phyloP scores from a whole-genome alignment of 495 filamentous ascomycete species.

The Penicillium steckii region DNA sequence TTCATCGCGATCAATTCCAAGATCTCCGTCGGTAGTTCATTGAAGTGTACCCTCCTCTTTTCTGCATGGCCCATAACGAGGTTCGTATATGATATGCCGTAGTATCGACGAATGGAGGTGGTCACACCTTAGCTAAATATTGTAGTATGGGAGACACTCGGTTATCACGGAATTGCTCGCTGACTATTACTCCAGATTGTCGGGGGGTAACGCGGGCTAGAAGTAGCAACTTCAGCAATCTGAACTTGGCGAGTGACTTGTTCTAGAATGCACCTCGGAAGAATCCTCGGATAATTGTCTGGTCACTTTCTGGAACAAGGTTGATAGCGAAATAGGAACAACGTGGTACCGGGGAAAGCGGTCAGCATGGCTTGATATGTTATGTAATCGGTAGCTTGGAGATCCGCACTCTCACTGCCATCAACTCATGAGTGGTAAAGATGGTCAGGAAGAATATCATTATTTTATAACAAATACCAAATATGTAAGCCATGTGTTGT shows the following conservation, averaged over 20 bases:
- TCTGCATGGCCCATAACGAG: background rate
- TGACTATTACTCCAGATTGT: background rate
- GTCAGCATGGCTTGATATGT: too few relatives aligned
- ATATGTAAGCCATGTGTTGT: too few relatives aligned
- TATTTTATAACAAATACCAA: too few relatives aligned
- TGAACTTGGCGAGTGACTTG: background rate
- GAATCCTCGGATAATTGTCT: too few relatives aligned
- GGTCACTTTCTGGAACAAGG: too few relatives aligned
- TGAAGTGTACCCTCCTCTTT: background rate
- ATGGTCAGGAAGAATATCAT: too few relatives aligned
- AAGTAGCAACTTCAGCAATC: background rate
- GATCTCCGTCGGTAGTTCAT: conserved; percentile 4
- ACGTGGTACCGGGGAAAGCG: too few relatives aligned
- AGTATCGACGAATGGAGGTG: background rate
- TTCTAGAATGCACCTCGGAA: too few relatives aligned
- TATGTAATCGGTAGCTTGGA: too few relatives aligned
- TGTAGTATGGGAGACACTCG: background rate
- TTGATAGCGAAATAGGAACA: too few relatives aligned
- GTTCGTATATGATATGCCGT: background rate
- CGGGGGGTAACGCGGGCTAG: background rate
- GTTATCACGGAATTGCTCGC: background rate
- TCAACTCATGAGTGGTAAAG: too few relatives aligned
- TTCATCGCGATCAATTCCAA: conserved; percentile 10
- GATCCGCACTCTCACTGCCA: too few relatives aligned
- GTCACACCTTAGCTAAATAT: background rate